Evolutionary conservation across 805 yeast species (phyloP).

Genomic region (Schizosaccharomyces pombe): ASM294v3 CU329670.1:4349501-4350000

Average conservation of each 20-base stretch:
- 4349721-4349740: constrained; percentile 9
- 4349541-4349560: constrained; percentile 27
- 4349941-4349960: constrained; percentile 13
- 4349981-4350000: neutral
- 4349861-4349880: neutral
- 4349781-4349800: constrained; percentile 11
- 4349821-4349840: constrained; percentile 7
- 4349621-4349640: constrained; percentile 12
- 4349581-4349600: constrained; percentile 17
- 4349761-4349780: neutral
- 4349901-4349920: constrained; percentile 9
- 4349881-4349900: constrained; percentile 9
- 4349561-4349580: constrained; percentile 41
- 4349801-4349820: constrained; percentile 11
- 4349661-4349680: constrained; percentile 15
- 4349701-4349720: constrained; percentile 3
- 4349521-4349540: constrained; percentile 20
- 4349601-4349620: constrained; percentile 10
- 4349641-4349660: constrained; percentile 11
- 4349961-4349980: neutral
- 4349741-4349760: constrained; percentile 9
- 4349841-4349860: constrained; percentile 8
- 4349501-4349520: neutral
- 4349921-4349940: constrained; percentile 13
- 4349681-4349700: constrained; percentile 7